phyloP scores from a whole-genome alignment of 805 yeast species.

The Wickerhamiella parazyma region DNA sequence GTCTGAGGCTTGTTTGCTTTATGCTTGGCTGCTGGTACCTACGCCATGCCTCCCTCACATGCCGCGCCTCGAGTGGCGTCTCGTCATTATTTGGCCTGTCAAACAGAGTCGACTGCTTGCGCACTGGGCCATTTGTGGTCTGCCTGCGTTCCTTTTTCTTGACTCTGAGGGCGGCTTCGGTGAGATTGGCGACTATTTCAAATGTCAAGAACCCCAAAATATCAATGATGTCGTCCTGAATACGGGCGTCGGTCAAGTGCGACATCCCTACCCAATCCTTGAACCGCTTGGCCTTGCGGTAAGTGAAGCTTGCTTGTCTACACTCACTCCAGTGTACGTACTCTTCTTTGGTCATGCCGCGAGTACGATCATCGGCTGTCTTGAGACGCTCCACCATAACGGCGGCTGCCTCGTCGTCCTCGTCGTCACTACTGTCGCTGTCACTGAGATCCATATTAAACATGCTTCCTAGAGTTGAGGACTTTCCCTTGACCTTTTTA shows the following conservation, averaged over 20 bases:
- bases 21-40: constrained; percentile 16
- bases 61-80: constrained; percentile 19
- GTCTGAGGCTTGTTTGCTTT: constrained; percentile 13
- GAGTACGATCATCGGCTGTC: constrained; percentile 87
- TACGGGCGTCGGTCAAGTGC: constrained; percentile 72
- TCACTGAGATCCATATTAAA: constrained; percentile 48
- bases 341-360: constrained; percentile 88
- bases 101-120: constrained; percentile 14
- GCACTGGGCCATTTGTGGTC: constrained; percentile 6
- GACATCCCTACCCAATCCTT: constrained; percentile 92
- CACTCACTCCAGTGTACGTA: constrained; percentile 99
- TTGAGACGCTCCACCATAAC: constrained; percentile 82
- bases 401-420: constrained; percentile 72
- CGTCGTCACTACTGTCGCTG: constrained; percentile 29
- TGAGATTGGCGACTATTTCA: constrained; percentile 88
- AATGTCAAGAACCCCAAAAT: constrained; percentile 89
- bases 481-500: constrained; percentile 62
- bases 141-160: constrained; percentile 41
- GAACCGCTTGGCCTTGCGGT: constrained; percentile 84
- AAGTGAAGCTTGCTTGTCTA: constrained; percentile 93
- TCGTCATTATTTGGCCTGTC: constrained; percentile 16
- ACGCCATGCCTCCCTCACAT: constrained; percentile 19
- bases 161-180: constrained; percentile 79
- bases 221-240: constrained; percentile 93
- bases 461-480: constrained; percentile 89